Conservation (phyloP, 2,329 filamentous ascomycete species). For the Venturiaceae sp. region DNA sequence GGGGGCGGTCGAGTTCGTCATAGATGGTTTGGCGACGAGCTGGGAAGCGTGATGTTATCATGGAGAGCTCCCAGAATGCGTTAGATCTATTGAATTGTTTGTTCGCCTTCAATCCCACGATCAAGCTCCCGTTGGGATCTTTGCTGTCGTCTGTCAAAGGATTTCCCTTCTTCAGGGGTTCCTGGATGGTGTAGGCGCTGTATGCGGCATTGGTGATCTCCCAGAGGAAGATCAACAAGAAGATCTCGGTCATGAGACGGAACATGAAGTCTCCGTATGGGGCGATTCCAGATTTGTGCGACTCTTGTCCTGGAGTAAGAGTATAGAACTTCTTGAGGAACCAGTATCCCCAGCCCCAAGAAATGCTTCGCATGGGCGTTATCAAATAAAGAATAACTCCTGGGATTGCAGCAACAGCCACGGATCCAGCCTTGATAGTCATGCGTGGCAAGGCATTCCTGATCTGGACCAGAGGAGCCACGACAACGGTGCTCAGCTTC, state of each 20-base stretch:
- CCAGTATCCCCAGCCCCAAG: conserved; percentile 18
- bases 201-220: conserved; percentile 68
- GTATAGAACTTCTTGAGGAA: conserved; percentile 34
- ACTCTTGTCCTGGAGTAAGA: background rate
- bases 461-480: conserved; percentile 11
- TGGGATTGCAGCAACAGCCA: background rate
- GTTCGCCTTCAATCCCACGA: conserved; percentile 81
- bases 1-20: conserved; percentile 74
- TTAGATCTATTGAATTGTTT: conserved; percentile 53
- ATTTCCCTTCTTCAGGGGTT: conserved; percentile 74
- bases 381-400: background rate
- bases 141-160: conserved; percentile 78
- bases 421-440: conserved; percentile 20
- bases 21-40: conserved; percentile 75
- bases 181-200: conserved; percentile 66
- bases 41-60: conserved; percentile 66
- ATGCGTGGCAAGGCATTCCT: conserved; percentile 12
- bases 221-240: conserved; percentile 52
- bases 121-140: conserved; percentile 81
- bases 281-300: background rate
- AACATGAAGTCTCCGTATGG: conserved; percentile 1
- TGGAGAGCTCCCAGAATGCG: conserved; percentile 81
- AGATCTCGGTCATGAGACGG: conserved; percentile 17
- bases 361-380: conserved; percentile 1
- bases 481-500: conserved; percentile 13